Conservation (phyloP, 257 asterid genomes). For the Salvia hispanica region DNA sequence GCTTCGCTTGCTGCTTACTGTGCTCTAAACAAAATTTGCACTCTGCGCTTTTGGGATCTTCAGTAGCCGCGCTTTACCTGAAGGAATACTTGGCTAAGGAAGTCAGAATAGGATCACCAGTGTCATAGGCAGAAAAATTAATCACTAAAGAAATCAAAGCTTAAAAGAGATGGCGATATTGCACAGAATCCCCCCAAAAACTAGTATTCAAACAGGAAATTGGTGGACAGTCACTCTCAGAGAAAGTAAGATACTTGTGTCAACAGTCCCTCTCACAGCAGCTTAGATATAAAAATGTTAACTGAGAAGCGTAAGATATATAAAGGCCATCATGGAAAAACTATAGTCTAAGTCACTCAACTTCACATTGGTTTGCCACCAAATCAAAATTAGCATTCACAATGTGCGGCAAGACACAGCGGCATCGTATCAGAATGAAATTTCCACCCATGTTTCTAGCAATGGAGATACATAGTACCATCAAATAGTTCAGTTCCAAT, state of each 20-base stretch:
- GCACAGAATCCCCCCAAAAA: background rate
- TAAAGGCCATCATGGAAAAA: background rate
- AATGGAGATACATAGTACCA: background rate
- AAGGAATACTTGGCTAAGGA: conserved; percentile 15
- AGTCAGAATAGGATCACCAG: background rate
- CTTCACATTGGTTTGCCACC: background rate
- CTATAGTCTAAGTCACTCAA: background rate
- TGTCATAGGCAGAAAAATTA: background rate
- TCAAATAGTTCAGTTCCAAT: background rate
- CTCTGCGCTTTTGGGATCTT: conserved; percentile 23
- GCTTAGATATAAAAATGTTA: conserved; percentile 6
- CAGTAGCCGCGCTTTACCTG: conserved; percentile 37
- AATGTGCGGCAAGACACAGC: background rate
- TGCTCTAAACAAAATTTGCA: conserved; percentile 37
- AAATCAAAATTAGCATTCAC: conserved; percentile 21
- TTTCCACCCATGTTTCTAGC: background rate
- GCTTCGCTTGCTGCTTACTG: conserved; percentile 19
- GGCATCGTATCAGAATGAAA: background rate
- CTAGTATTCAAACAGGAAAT: background rate
- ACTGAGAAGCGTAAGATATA: background rate
- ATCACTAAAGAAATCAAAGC: background rate
- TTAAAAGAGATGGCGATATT: background rate
- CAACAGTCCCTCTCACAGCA: background rate
- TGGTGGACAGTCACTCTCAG: too few relatives aligned
- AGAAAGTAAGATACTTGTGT: background rate